Conservation (phyloP, 2,329 filamentous ascomycete species). For the Talaromyces sp. region DNA sequence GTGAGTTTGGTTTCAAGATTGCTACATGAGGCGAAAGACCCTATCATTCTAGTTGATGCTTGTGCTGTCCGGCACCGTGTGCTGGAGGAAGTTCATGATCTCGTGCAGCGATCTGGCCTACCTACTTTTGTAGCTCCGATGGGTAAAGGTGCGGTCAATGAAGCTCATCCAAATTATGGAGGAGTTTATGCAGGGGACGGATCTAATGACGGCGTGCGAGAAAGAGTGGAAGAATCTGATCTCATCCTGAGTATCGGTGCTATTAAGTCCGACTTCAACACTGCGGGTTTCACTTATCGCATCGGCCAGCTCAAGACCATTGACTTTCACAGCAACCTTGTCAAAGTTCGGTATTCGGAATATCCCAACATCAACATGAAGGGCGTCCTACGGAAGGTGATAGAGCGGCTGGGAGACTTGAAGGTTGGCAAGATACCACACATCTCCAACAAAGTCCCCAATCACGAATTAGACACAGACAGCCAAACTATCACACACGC, state of each 20-base stretch:
- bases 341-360: slow-evolving; percentile 71
- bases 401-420: slow-evolving; percentile 56
- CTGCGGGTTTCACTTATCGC: slow-evolving; percentile 73
- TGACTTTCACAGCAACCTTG: slow-evolving; percentile 72
- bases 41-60: slow-evolving; percentile 74
- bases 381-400: slow-evolving; percentile 70
- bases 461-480: slow-evolving; percentile 25
- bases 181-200: slow-evolving; percentile 80
- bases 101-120: slow-evolving; percentile 68
- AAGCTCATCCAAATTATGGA: slow-evolving; percentile 67
- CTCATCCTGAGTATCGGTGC: slow-evolving; percentile 40
- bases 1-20: slow-evolving; percentile 70
- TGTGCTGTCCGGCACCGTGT: slow-evolving; percentile 74
- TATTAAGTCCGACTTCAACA: slow-evolving; percentile 47
- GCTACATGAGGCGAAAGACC: slow-evolving; percentile 66
- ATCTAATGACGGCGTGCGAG: slow-evolving; percentile 51
- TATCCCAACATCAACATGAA: slow-evolving; percentile 77
- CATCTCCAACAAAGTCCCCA: slow-evolving; percentile 51
- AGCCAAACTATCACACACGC: slow-evolving; percentile 47
- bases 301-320: slow-evolving; percentile 74
- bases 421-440: slow-evolving; percentile 49
- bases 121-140: slow-evolving; percentile 82
- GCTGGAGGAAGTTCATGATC: slow-evolving; percentile 64
- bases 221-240: slow-evolving; percentile 40
- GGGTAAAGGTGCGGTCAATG: slow-evolving; percentile 78